Conservation (phyloP, 768 basidiomycete genomes). For the Myochromella boudieri region DNA sequence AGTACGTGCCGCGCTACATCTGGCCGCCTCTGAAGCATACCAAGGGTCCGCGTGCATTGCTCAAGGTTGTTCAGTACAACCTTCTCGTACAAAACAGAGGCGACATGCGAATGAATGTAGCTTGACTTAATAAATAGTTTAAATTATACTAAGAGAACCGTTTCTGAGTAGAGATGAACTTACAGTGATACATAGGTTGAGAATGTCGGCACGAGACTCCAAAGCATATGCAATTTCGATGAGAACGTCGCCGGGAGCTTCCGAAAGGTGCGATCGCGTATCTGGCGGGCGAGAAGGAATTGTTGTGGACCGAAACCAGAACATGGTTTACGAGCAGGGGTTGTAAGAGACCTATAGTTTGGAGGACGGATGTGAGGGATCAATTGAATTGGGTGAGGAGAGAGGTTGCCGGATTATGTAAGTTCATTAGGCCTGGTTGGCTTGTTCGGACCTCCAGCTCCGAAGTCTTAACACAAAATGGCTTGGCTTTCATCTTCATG, state of each 20-base stretch:
- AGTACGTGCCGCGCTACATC: constrained; percentile 69
- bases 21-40: constrained; percentile 56
- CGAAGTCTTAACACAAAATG: too few species aligned
- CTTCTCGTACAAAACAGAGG: constrained; percentile 57
- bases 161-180: constrained; percentile 26
- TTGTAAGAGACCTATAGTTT: too few species aligned
- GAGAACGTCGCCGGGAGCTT: constrained; percentile 60
- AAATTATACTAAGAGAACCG: neutral
- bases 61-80: constrained; percentile 53
- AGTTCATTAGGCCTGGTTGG: too few species aligned
- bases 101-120: constrained; percentile 48
- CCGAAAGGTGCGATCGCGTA: constrained; percentile 1
- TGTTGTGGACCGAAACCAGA: constrained; percentile 4
- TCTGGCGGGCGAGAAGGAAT: neutral
- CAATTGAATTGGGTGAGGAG: too few species aligned
- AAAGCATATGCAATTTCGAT: constrained; percentile 63
- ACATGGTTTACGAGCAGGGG: too few species aligned
- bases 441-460: too few species aligned
- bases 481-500: too few species aligned
- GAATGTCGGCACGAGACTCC: constrained; percentile 49
- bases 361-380: too few species aligned
- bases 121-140: constrained; percentile 42
- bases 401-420: too few species aligned
- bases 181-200: constrained; percentile 61
- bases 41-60: constrained; percentile 64